Base-by-base conservation (phyloP, 352 stramenopile species). In the Globisporangium heterothallicum region DNA sequence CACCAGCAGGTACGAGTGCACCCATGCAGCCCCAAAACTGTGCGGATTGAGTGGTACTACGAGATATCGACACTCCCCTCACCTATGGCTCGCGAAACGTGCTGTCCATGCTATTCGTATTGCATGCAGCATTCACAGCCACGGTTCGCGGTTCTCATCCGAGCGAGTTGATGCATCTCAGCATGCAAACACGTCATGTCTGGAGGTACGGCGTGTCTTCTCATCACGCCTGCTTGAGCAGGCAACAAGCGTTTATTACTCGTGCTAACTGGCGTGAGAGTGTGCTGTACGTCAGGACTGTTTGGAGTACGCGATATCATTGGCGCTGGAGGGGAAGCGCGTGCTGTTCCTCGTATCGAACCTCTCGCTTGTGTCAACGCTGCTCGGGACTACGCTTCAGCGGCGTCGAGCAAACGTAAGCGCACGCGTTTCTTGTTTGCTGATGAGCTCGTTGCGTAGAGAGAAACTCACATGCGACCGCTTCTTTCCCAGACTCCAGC, bases 401-500 rank as follows among this genome's bases (percentile, higher is more conserved):
- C 6, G 25, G 4, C 34, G 34, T 50, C 5, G 29, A 27, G 25
- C 49, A 34, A 35, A 22, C 70, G 48, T 27, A 59, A 30, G 43
- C 58, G 9, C 25, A 1, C 3, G 19, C 35, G 67, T 24, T 68
- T 66, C 16, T n/a, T n/a, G n/a, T n/a, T n/a, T n/a, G n/a, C n/a
- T n/a, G n/a, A n/a, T n/a, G n/a, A n/a, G n/a, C n/a, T n/a, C n/a
- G n/a, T n/a, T n/a, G n/a, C n/a, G n/a, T n/a, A n/a, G n/a, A n/a
- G n/a, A n/a, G n/a, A n/a, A n/a, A n/a, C n/a, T n/a, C n/a, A n/a
- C n/a, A n/a, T n/a, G n/a, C 34, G 66, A 4, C 53, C 63, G 9
- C 43, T 47, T 32, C 52, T 70, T 38, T 54, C 62, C 32, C 36
- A 75, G 52, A 49, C 49, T 16, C 25, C 68, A 18, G 53, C 59